Evolutionary conservation across 148 eudicot species (phyloP), one percentile per base, ranked within the genome.

Genomic region (Pharnaceum exiguum): DNA sequence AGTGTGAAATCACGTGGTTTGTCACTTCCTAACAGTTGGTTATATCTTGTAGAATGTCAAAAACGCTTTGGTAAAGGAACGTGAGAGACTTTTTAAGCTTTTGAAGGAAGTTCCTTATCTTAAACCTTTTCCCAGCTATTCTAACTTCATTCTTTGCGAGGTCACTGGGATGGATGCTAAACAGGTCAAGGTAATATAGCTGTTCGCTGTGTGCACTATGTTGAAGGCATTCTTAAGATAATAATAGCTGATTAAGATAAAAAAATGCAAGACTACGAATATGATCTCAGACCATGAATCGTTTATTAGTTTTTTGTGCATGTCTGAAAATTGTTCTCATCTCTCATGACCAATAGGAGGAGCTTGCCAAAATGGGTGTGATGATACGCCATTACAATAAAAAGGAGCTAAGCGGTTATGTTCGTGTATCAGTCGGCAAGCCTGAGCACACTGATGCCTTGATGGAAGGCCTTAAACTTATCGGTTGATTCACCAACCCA

Each of bases 341-440:
- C 26, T 51, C 33, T 32, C 54, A 38, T 35, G 18, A 28, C 8
- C 40, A 18, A 67, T 55, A 90, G 97, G 97, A 90, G 78, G 96
- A 93, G 73, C 89, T 93, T 22, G 87, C 99, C 1, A 77, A 67
- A 46, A 85, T 79, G 96, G 99, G 95, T 2, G 82, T 93, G 60
- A 88, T 93, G 96, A 93, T 91, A 40, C 96, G 96, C 60, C 96
- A 91, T 75, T 91, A 87, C 79, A 81, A 79, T 54, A 91, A 76
- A 70, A 83, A 85, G 67, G 96, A 85, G 63, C 57, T 93, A 55
- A 72, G 69, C 37, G 81, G 96, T 59, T 93, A 79, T 71, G 96
- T 93, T 52, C 90, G 99, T 7, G 85, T 93, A 13, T 93, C 96
- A 19, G 98, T 88, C 37, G 98, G 98, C 46, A 93, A 93, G 75